Conservation (phyloP, 106 monocot genomes). For the Acanthochlamys bracteata region DNA sequence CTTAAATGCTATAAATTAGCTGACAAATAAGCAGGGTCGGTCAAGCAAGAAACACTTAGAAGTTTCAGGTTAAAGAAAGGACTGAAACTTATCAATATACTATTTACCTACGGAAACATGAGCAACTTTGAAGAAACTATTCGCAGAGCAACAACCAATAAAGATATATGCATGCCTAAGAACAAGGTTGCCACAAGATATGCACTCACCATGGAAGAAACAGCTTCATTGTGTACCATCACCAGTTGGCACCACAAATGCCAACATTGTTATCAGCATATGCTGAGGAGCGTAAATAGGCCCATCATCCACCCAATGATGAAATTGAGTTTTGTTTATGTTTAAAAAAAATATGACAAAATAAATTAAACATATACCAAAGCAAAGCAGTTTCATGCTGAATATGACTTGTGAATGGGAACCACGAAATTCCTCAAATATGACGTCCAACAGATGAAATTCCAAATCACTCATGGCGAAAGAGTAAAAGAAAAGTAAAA, state of each 20-base stretch:
- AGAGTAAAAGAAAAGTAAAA: no score
- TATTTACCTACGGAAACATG: no score
- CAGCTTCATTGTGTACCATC: slow-evolving; percentile 98
- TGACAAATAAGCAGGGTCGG: neutral
- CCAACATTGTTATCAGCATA: slow-evolving; percentile 97
- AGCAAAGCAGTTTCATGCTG: neutral
- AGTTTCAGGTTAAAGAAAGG: no score
- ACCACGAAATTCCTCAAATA: no score
- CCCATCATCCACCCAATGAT: slow-evolving; percentile 84
- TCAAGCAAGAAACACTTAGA: neutral
- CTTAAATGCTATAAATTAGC: neutral
- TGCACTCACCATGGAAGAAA: slow-evolving; percentile 86
- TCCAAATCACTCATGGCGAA: no score
- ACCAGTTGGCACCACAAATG: slow-evolving; percentile 85
- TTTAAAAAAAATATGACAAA: neutral
- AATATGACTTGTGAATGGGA: no score
- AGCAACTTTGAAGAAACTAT: neutral
- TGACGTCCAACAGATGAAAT: no score
- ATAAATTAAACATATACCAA: neutral
- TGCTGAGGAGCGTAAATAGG: slow-evolving; percentile 83
- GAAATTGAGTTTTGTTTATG: neutral
- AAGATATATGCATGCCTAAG: neutral
- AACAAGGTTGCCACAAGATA: neutral
- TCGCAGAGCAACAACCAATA: neutral
- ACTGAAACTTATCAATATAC: no score